phyloP scores from a whole-genome alignment of 306 rosid species.

The Dalbergia cultrata region DNA sequence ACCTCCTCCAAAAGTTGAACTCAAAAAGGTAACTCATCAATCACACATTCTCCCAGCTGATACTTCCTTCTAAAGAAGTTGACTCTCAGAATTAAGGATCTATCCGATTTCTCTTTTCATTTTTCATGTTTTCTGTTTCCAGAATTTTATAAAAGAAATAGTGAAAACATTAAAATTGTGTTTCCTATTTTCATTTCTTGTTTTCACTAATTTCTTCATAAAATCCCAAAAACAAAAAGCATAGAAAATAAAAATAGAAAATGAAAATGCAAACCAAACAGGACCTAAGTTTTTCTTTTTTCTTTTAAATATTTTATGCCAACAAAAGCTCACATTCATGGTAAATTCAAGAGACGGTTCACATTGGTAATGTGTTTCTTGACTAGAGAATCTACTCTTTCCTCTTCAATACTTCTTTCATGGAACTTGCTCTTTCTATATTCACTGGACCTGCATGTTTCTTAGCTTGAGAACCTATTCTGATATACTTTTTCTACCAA shows the following conservation, averaged over 20 bases:
- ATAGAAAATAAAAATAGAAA: too few relatives aligned
- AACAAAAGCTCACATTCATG: constrained; percentile 7
- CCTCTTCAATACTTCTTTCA: neutral
- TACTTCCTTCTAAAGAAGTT: neutral
- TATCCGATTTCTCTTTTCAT: neutral
- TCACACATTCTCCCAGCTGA: neutral
- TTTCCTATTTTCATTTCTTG: too few relatives aligned
- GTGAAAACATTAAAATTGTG: too few relatives aligned
- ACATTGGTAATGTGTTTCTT: constrained; percentile 6
- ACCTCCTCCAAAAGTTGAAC: constrained; percentile 87
- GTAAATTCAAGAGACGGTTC: constrained; percentile 1
- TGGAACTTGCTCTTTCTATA: constrained; percentile 2
- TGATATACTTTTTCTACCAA: constrained; percentile 35
- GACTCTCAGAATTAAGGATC: neutral
- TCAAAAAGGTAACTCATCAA: constrained; percentile 73
- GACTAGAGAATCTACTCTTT: constrained; percentile 12
- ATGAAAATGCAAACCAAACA: too few relatives aligned
- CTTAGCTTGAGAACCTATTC: neutral
- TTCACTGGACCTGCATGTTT: neutral
- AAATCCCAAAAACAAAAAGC: too few relatives aligned
- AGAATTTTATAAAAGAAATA: too few relatives aligned
- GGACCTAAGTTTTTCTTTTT: neutral
- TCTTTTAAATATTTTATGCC: neutral
- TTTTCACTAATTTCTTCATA: too few relatives aligned
- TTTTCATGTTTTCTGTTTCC: too few relatives aligned